Conservation (phyloP, 148 eudicot species). For the Cornus controversa region DNA sequence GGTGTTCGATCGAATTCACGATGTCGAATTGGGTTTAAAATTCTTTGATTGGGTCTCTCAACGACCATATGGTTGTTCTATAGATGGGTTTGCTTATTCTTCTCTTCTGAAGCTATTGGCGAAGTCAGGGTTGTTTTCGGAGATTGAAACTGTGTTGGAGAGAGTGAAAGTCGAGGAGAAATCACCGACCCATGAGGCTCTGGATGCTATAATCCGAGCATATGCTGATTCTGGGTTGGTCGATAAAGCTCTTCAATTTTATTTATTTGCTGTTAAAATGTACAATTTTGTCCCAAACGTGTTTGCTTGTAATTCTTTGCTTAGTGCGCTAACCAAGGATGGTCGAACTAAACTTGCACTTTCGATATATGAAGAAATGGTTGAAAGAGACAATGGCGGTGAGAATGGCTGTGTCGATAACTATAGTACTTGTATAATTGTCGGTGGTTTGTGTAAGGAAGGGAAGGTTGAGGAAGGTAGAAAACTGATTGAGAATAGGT, state of each 20-base stretch:
- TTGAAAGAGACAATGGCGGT: conserved; percentile 37
- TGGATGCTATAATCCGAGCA: conserved; percentile 50
- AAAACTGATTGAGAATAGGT: conserved; percentile 74
- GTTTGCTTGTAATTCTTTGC: conserved; percentile 71
- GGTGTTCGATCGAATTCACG: conserved; percentile 70
- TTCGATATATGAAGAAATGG: conserved; percentile 65
- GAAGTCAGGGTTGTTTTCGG: conserved; percentile 52
- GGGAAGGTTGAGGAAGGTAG: conserved; percentile 77
- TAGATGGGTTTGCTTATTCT: conserved; percentile 74
- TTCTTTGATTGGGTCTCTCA: conserved; percentile 62
- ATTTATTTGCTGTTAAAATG: conserved; percentile 25
- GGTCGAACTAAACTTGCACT: conserved; percentile 46
- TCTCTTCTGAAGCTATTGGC: conserved; percentile 78
- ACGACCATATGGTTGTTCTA: conserved; percentile 45
- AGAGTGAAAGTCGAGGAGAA: conserved; percentile 43
- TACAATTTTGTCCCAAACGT: conserved; percentile 48
- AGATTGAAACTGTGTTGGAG: conserved; percentile 50
- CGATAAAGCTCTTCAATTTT: conserved; percentile 59
- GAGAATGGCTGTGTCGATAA: conserved; percentile 53
- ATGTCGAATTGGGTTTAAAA: conserved; percentile 62
- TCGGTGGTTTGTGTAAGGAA: conserved; percentile 66
- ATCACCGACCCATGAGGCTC: conserved; percentile 55
- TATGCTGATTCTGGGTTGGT: conserved; percentile 65
- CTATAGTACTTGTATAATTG: conserved; percentile 75
- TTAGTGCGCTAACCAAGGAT: conserved; percentile 44